Conservation (phyloP, 2,329 filamentous ascomycete species). For the Ascochyta viciae-villosae region DNA sequence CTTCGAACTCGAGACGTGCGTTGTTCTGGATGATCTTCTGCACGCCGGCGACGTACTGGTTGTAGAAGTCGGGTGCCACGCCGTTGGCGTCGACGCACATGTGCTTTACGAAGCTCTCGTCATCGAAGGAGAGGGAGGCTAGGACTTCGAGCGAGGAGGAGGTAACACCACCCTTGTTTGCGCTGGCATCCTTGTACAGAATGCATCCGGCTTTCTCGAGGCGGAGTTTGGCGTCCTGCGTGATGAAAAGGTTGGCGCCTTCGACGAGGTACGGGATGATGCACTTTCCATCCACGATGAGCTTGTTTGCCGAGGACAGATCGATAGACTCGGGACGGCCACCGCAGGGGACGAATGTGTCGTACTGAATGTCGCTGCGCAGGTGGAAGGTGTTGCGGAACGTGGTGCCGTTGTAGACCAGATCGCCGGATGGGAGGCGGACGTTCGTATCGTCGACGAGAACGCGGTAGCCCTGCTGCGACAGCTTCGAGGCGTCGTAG, state of each 20-base stretch:
- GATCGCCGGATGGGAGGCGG: constrained; percentile 84
- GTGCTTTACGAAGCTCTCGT: constrained; percentile 83
- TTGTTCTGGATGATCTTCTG: constrained; percentile 92
- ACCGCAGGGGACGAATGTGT: constrained; percentile 94
- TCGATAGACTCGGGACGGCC: constrained; percentile 97
- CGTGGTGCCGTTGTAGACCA: constrained; percentile 86
- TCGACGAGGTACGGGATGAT: constrained; percentile 95
- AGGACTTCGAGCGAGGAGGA: constrained; percentile 96
- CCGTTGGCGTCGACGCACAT: constrained; percentile 89
- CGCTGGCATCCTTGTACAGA: constrained; percentile 95
- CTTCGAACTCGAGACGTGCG: constrained; percentile 92
- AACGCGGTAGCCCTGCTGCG: constrained; percentile 85
- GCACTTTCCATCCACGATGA: constrained; percentile 89
- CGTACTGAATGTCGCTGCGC: constrained; percentile 74
- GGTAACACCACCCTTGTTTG: constrained; percentile 98
- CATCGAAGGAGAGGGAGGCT: constrained; percentile 92
- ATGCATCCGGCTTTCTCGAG: constrained; percentile 95
- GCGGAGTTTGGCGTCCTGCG: constrained; percentile 94
- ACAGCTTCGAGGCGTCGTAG: constrained; percentile 86
- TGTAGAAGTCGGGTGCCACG: constrained; percentile 86
- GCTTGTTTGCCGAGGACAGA: constrained; percentile 81
- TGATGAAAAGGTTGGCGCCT: constrained; percentile 98
- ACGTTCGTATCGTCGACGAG: constrained; percentile 90
- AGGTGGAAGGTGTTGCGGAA: constrained; percentile 99
- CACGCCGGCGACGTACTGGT: constrained; percentile 88